Conservation (phyloP, 2,329 filamentous ascomycete species). For the Penicillium sp. region DNA sequence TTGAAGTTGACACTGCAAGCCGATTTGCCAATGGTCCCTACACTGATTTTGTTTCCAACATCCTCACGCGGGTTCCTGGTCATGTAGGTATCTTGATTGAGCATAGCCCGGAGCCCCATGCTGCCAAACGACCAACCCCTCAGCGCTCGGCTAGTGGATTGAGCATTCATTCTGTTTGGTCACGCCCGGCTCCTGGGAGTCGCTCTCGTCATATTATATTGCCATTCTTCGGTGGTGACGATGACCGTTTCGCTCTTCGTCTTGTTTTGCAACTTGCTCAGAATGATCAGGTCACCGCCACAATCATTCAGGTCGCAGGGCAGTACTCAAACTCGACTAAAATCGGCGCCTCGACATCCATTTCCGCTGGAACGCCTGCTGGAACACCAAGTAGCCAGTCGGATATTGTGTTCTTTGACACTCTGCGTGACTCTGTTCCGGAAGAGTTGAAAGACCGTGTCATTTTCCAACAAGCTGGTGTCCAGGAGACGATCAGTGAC, state of each 20-base stretch:
- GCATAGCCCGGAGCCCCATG: slow-evolving; percentile 62
- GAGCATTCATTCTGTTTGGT: slow-evolving; percentile 67
- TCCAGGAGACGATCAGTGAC: slow-evolving; percentile 52
- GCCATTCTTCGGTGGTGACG: slow-evolving; percentile 81
- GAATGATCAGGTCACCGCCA: slow-evolving; percentile 78
- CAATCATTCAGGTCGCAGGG: slow-evolving; percentile 67
- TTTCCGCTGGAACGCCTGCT: slow-evolving; percentile 9
- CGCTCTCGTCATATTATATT: slow-evolving; percentile 84
- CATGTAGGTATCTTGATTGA: slow-evolving; percentile 83
- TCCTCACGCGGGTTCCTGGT: slow-evolving; percentile 68
- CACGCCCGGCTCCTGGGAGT: slow-evolving; percentile 63
- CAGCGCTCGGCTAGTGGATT: slow-evolving; percentile 60
- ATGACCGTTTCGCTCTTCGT: slow-evolving; percentile 79
- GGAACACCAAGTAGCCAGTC: slow-evolving; percentile 38
- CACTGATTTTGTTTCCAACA: slow-evolving; percentile 72
- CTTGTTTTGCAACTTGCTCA: slow-evolving; percentile 84
- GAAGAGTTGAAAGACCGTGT: slow-evolving; percentile 60
- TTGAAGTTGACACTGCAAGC: slow-evolving; percentile 58
- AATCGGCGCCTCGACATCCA: slow-evolving; percentile 14
- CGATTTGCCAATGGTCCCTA: slow-evolving; percentile 69
- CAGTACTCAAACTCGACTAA: slow-evolving; percentile 6
- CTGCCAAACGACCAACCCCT: slow-evolving; percentile 33
- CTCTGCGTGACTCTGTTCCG: slow-evolving; percentile 63
- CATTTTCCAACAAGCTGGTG: slow-evolving; percentile 56
- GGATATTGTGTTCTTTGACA: slow-evolving; percentile 62